Base-by-base conservation (phyloP, 305 asterid species). In the Ruellia speciosa region DNA sequence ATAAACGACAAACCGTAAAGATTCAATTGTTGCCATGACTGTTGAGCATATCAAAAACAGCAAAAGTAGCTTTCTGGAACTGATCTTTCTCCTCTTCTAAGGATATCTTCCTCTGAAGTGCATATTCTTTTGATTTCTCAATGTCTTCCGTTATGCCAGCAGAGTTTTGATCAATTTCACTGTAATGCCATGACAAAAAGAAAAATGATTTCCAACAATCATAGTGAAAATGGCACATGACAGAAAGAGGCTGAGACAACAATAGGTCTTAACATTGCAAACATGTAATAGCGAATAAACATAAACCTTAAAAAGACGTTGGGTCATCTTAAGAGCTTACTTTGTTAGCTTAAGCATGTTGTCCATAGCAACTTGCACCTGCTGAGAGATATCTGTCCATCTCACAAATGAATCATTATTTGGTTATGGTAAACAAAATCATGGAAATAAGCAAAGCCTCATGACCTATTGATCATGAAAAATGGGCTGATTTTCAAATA, bases 311-410 rank as follows among this genome's bases (percentile, higher is more conserved):
- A n/a, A n/a, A 24, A 24, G 31, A 24, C 3, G 3, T 24, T n/a
- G n/a, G 24, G 24, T 16, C 13, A 52, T 3, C 56, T n/a, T 49
- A 31, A 64, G 72, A 65, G 60, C 92, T 82, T 66, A 92, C 94
- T 45, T 82, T 65, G 79, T 82, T 78, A 80, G 82, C 81, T 84
- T 86, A 52, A 83, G 82, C 98, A 92, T 85, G 79, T 73, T 80
- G 67, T 77, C 93, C 86, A 86, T 79, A 47, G 81, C 82, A 40
- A 52, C 79, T 77, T 92, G 95, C 68, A 86, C 66, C 39, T 81
- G 88, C 75, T 82, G 93, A 64, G 88, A 79, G 66, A 92, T 85
- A 63, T 79, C 96, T 83, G 92, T 63, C 24, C 68, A 60, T 65
- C 28, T 7, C 41, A 65, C 60, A 64, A 45, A 60, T 34, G 54